Percentiles rank a stretch among this genome's conserved stretches.
Conservation (phyloP, 1,139 yeast species). For the Pichia sp. region DNA sequence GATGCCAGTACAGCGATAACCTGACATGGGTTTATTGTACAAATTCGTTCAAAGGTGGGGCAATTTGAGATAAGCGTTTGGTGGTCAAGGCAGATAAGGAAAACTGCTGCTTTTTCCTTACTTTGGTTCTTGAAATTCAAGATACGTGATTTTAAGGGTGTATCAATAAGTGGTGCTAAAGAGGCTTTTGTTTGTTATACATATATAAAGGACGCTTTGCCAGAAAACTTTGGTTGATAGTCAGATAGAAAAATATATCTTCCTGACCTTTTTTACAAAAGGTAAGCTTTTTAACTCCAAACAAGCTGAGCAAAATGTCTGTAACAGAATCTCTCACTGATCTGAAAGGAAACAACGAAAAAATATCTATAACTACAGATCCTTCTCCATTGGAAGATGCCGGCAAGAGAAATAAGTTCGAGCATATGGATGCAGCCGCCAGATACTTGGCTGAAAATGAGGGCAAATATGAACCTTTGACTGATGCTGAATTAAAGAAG, state of each 20-base stretch:
- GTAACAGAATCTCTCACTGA: neutral
- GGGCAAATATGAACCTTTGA: constrained; percentile 28
- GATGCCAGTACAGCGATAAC: too few species aligned
- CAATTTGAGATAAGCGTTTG: too few species aligned
- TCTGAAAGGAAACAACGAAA: constrained; percentile 1
- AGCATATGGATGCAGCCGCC: constrained; percentile 10
- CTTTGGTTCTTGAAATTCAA: too few species aligned
- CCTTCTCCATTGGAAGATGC: neutral
- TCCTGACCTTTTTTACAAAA: neutral
- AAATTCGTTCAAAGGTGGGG: too few species aligned
- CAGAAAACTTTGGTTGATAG: too few species aligned
- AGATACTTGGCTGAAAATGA: constrained; percentile 22
- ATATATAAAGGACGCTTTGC: too few species aligned
- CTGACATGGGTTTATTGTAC: too few species aligned
- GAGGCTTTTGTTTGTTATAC: too few species aligned
- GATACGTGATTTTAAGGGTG: too few species aligned
- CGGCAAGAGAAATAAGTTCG: neutral
- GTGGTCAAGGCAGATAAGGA: too few species aligned
- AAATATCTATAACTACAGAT: neutral
- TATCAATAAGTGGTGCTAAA: too few species aligned
- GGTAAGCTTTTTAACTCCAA: neutral
- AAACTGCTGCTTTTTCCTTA: neutral
- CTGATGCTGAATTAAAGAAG: constrained; percentile 26
- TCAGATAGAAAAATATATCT: too few species aligned
- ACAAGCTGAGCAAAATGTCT: neutral